phyloP scores from a whole-genome alignment of 2,329 filamentous ascomycete genomes.

The Beauveria medogensis region DNA sequence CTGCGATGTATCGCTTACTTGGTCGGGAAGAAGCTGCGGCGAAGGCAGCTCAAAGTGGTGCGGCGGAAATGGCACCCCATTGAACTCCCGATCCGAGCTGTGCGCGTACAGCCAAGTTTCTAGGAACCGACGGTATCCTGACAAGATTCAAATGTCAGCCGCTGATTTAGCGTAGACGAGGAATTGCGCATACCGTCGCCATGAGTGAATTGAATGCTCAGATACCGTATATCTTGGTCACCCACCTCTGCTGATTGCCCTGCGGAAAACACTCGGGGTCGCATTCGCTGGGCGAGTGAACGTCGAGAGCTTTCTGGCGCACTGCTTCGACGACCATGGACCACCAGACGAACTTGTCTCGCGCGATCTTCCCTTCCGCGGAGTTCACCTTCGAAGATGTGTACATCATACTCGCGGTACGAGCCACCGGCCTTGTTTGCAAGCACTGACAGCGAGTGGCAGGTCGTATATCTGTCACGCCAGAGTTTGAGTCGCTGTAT shows the following conservation, averaged over 20 bases:
- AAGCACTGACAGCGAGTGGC: conserved; percentile 39
- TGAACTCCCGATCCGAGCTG: conserved; percentile 37
- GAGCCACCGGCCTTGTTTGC: conserved; percentile 38
- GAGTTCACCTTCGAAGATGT: conserved; percentile 39
- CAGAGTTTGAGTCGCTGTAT: conserved; percentile 46
- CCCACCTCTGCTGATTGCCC: conserved; percentile 16
- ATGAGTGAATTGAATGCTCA: conserved; percentile 42
- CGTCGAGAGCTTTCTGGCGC: conserved; percentile 28
- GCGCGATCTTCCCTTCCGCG: conserved; percentile 38
- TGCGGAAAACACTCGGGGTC: conserved; percentile 28
- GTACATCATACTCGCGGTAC: conserved; percentile 41
- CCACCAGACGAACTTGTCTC: conserved; percentile 36
- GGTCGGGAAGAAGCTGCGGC: conserved; percentile 33
- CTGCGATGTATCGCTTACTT: conserved; percentile 19
- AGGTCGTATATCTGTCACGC: conserved; percentile 39
- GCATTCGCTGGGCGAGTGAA: conserved; percentile 35
- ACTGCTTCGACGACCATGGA: conserved; percentile 32
- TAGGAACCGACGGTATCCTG: conserved; percentile 40
- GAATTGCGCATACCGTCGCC: conserved; percentile 32
- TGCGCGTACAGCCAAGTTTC: conserved; percentile 39
- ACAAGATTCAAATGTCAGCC: not conserved
- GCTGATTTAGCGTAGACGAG: not conserved
- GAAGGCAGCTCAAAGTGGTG: conserved; percentile 40
- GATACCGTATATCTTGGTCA: conserved; percentile 37
- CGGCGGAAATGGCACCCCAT: conserved; percentile 36